These are phyloP conservation scores for Neurospora terricola DNA, from an alignment of 495 filamentous ascomycete genomes.

Conservation along the genomic window DNA sequence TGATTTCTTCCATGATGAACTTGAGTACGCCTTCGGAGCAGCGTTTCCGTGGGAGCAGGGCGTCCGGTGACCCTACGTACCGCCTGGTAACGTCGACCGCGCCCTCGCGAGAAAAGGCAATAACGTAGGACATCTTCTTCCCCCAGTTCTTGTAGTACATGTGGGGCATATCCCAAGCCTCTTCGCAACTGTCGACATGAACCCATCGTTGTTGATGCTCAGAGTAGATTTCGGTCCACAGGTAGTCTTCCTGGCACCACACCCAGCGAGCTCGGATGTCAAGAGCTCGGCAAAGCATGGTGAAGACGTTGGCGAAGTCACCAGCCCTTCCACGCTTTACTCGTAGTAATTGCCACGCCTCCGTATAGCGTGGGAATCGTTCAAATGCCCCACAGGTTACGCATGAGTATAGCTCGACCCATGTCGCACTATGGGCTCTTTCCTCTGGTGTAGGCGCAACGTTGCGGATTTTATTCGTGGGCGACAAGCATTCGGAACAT, in stretches of 20 bases:
- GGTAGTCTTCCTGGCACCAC: slow-evolving; percentile 95
- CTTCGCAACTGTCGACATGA: slow-evolving; percentile 94
- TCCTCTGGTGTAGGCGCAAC: slow-evolving; percentile 82
- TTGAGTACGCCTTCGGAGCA: slow-evolving; percentile 83
- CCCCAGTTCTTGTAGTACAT: slow-evolving; percentile 93
- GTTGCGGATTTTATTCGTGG: slow-evolving; percentile 74
- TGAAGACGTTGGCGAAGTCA: slow-evolving; percentile 98
- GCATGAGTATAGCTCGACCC: slow-evolving; percentile 80
- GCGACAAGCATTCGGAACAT: slow-evolving; percentile 68
- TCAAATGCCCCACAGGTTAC: slow-evolving; percentile 63
- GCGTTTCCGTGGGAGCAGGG: slow-evolving; percentile 46
- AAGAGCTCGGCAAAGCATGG: slow-evolving; percentile 92
- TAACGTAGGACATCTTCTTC: slow-evolving; percentile 90
- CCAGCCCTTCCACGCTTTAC: slow-evolving; percentile 76
- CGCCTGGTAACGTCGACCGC: slow-evolving; percentile 92
- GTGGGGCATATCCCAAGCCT: slow-evolving; percentile 87
- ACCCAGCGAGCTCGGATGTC: slow-evolving; percentile 92
- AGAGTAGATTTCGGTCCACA: slow-evolving; percentile 97
- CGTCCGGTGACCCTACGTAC: slow-evolving; percentile 47
- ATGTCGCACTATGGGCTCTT: slow-evolving; percentile 70
- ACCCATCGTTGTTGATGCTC: slow-evolving; percentile 90
- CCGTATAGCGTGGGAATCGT: slow-evolving; percentile 88
- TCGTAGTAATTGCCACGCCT: slow-evolving; percentile 88
- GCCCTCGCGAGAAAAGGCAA: slow-evolving; percentile 93
- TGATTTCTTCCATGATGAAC: slow-evolving; percentile 84